phyloP scores from a whole-genome alignment of 306 rosid genomes.

The Prunus davidiana region DNA sequence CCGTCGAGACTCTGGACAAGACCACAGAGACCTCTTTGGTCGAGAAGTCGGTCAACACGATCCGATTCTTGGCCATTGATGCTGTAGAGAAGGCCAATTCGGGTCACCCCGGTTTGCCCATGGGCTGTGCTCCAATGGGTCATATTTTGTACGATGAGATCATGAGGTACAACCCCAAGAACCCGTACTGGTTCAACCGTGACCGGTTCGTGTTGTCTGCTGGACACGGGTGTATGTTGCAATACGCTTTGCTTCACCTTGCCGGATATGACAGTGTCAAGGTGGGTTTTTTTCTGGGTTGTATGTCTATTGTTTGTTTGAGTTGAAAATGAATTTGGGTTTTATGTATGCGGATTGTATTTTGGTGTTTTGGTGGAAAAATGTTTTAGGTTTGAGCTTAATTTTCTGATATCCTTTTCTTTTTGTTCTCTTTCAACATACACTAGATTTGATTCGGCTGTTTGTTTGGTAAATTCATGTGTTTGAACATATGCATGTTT shows the following conservation, averaged over 20 bases:
- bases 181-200: slow-evolving; percentile 92
- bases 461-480: background rate
- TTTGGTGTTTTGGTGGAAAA: background rate
- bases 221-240: slow-evolving; percentile 97
- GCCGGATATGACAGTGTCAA: slow-evolving; percentile 87
- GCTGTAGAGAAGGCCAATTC: slow-evolving; percentile 93
- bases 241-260: slow-evolving; percentile 87
- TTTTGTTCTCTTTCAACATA: background rate
- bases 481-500: background rate
- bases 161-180: slow-evolving; percentile 88
- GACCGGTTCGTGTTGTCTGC: slow-evolving; percentile 95
- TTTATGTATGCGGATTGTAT: background rate
- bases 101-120: slow-evolving; percentile 96
- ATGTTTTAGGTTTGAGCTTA: background rate
- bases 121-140: slow-evolving; percentile 99
- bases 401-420: background rate
- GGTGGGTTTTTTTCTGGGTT: slow-evolving; percentile 32
- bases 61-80: slow-evolving; percentile 80
- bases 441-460: background rate
- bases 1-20: slow-evolving; percentile 49
- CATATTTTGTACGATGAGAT: slow-evolving; percentile 83
- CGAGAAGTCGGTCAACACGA: slow-evolving; percentile 85
- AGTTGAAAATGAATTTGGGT: slow-evolving; percentile 5
- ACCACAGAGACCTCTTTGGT: slow-evolving; percentile 53
- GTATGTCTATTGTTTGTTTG: background rate